These are phyloP conservation scores for Lepidium aucheri DNA, from an alignment of 345 rosid genomes.

Conservation along the genomic window DNA sequence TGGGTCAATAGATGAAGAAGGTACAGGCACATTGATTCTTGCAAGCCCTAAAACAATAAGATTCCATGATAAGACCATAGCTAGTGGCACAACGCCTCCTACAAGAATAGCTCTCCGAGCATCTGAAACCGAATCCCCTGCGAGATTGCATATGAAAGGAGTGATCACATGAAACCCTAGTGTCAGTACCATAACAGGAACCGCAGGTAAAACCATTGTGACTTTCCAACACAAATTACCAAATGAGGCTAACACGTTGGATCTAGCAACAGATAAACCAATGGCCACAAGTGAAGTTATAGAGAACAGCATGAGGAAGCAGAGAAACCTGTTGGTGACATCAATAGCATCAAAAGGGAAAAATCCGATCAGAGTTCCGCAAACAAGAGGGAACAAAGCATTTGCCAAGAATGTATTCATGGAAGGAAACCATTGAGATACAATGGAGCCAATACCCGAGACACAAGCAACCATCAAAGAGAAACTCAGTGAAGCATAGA, in stretches of 20 bases:
- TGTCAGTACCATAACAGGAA: conserved; percentile 78
- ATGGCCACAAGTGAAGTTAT: conserved; percentile 56
- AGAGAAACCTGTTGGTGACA: conserved; percentile 48
- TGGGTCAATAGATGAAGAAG: conserved; percentile 45
- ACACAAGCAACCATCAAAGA: conserved; percentile 81
- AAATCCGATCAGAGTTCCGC: conserved; percentile 43
- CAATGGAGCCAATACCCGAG: conserved; percentile 79
- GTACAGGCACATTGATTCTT: conserved; percentile 31
- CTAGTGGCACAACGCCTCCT: conserved; percentile 66
- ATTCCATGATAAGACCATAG: conserved; percentile 86
- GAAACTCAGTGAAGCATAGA: conserved; percentile 78
- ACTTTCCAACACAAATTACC: conserved; percentile 52
- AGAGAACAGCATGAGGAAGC: conserved; percentile 67
- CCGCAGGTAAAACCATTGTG: conserved; percentile 61
- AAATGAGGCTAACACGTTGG: conserved; percentile 52
- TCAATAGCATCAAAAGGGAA: conserved; percentile 71
- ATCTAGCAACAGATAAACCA: conserved; percentile 73
- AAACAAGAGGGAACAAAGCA: conserved; percentile 53
- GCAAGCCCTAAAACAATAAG: conserved; percentile 83
- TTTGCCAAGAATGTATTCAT: conserved; percentile 54
- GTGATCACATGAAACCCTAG: conserved; percentile 92
- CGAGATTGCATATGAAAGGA: conserved; percentile 77
- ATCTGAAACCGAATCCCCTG: conserved; percentile 51
- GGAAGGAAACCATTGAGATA: conserved; percentile 69
- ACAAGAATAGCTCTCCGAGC: conserved; percentile 70